A percentile compares a stretch with the other conserved stretches of the same genome.
phyloP scores from a whole-genome alignment of 805 yeast genomes.

The Ogataea haglerorum region DNA sequence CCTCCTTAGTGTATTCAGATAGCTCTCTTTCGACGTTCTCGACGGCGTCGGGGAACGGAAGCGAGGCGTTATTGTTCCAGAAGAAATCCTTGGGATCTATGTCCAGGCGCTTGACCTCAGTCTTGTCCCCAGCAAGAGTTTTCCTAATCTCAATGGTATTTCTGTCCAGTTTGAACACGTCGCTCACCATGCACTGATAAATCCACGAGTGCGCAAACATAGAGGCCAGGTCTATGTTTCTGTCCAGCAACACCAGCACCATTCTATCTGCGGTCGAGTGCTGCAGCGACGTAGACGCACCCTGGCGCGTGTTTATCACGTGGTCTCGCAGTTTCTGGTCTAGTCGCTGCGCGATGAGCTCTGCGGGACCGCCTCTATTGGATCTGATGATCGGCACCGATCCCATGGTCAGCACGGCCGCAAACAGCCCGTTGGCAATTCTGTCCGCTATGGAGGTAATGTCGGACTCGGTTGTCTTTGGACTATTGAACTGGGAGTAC shows the following conservation, averaged over 20 bases:
- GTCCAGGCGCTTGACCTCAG: conserved; percentile 63
- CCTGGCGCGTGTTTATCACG: conserved; percentile 60
- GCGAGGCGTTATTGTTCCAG: conserved; percentile 78
- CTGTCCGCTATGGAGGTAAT: conserved; percentile 65
- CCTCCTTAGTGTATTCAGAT: conserved; percentile 78
- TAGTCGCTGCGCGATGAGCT: conserved; percentile 81
- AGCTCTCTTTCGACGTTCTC: conserved; percentile 89
- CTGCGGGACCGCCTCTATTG: conserved; percentile 93
- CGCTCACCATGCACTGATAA: conserved; percentile 93
- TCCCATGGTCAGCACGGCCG: conserved; percentile 72
- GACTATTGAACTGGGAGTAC: conserved; percentile 67
- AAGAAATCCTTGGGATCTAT: conserved; percentile 91
- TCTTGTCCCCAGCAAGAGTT: conserved; percentile 28
- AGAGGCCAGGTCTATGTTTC: conserved; percentile 85
- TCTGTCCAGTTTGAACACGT: conserved; percentile 76
- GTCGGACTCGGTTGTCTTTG: conserved; percentile 67
- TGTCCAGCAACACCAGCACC: conserved; percentile 78
- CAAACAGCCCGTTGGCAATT: conserved; percentile 78
- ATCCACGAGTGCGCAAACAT: conserved; percentile 98
- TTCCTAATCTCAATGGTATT: conserved; percentile 70
- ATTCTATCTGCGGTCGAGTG: conserved; percentile 46
- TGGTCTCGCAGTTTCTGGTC: conserved; percentile 84
- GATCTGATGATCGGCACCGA: conserved; percentile 88
- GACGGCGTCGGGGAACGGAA: conserved; percentile 98
- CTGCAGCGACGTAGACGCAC: conserved; percentile 7